phyloP scores from a whole-genome alignment of 805 yeast species.

The Yarrowia bubula region DNA sequence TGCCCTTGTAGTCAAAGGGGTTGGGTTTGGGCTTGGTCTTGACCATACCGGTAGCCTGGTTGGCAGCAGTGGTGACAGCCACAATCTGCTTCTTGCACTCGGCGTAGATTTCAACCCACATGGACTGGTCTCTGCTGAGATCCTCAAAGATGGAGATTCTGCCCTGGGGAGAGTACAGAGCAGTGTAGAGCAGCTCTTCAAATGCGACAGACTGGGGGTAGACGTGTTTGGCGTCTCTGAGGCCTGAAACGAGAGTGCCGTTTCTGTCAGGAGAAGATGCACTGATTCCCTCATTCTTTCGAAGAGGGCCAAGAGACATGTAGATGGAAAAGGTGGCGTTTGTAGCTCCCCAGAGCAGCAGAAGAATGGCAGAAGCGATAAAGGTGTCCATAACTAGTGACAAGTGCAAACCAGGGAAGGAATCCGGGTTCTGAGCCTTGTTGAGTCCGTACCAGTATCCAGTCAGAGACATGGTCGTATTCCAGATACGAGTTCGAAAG shows the following conservation, averaged over 20 bases:
- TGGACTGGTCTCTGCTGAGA: conserved; percentile 34
- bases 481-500: conserved; percentile 30
- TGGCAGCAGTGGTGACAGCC: conserved; percentile 23
- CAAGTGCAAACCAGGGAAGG: conserved; percentile 31
- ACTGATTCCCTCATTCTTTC: conserved; percentile 36
- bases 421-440: conserved; percentile 28
- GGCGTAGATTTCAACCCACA: conserved; percentile 39
- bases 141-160: conserved; percentile 41
- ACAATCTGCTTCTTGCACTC: conserved; percentile 31
- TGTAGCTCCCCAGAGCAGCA: conserved; percentile 35
- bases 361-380: conserved; percentile 30
- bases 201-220: conserved; percentile 41
- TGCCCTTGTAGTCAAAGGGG: conserved; percentile 21
- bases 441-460: conserved; percentile 29
- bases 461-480: conserved; percentile 24
- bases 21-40: conserved; percentile 2
- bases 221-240: conserved; percentile 33
- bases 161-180: conserved; percentile 36
- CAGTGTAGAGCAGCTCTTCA: conserved; percentile 40
- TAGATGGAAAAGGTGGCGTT: conserved; percentile 38
- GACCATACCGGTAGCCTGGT: background rate
- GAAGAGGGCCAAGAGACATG: conserved; percentile 41
- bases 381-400: conserved; percentile 28
- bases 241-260: conserved; percentile 42
- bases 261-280: conserved; percentile 38